Base-by-base conservation (phyloP, 306 rosid species). In the Prunus kanzakura region DNA sequence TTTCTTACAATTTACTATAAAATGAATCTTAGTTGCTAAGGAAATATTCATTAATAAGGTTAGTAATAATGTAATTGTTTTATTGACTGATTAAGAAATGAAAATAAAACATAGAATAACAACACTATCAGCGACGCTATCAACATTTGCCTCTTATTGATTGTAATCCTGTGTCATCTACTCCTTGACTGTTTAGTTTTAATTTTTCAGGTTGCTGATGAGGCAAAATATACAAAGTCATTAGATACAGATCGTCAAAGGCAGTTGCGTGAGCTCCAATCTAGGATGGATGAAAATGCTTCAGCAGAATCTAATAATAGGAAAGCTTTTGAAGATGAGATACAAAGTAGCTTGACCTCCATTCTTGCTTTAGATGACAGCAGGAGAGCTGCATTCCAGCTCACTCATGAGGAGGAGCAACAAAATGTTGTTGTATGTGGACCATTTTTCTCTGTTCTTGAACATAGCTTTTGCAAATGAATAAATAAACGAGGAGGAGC, bases 301-400 rank as follows among this genome's bases (percentile, higher is more conserved):
- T 77, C 77, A 79, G 86, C 83, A 58, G 98, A 92, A 82, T 90
- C 85, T 61, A 78, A 58, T 73, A 76, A 82, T 84, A 88, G 82
- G 83, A 87, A 88, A 80, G 85, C 78, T 81, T 88, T 95, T 77
- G 98, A 90, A 82, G 96, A 92, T 64, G 97, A 92, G 75, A 85
- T 92, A 81, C 86, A 88, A 71, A 87, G 81, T 84, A 87, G 84
- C 84, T 79, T 92, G 83, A 84, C 81, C 64, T 77, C 88, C 41
- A 79, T 95, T 86, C 87, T 95, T 69, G 87, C 88, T 79, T 88
- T 90, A 55, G 92, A 92, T 82, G 92, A 88, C 72, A 83, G 82
- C 86, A 90, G 95, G 87, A 90, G 93, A 85, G 93, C 88, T 87
- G 93, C 88, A 69, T 92, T 84, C 90, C 96, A 84, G 78, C 98